phyloP scores from a whole-genome alignment of 345 rosid genomes.

The Pugionium cornutum region DNA sequence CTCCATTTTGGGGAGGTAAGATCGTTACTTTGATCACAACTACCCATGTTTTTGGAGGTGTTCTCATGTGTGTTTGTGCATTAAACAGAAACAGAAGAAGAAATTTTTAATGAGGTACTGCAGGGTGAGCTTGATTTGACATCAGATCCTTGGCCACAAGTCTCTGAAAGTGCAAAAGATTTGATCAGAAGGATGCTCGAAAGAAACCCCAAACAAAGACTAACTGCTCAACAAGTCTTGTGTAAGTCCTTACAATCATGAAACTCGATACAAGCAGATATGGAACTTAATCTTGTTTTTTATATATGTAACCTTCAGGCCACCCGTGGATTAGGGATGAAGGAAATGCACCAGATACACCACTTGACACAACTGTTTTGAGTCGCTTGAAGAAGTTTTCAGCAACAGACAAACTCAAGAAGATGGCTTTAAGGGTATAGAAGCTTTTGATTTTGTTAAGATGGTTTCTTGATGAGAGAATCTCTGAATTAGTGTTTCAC shows the following conservation, averaged over 20 bases:
- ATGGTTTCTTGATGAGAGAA: conserved; percentile 16
- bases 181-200: conserved; percentile 74
- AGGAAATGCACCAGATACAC: conserved; percentile 84
- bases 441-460: background rate
- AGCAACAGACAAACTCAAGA: conserved; percentile 81
- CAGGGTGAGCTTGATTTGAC: conserved; percentile 74
- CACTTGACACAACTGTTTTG: conserved; percentile 71
- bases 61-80: conserved; percentile 5
- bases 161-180: conserved; percentile 83
- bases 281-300: conserved; percentile 8
- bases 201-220: conserved; percentile 61
- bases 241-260: conserved; percentile 48
- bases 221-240: conserved; percentile 76
- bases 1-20: conserved; percentile 97
- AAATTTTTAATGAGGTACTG: conserved; percentile 76
- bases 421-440: conserved; percentile 70
- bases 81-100: conserved; percentile 69
- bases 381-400: conserved; percentile 79
- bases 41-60: background rate
- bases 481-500: conserved; percentile 18
- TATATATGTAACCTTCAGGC: conserved; percentile 43
- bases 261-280: background rate
- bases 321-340: conserved; percentile 87
- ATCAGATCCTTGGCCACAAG: conserved; percentile 87
- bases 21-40: conserved; percentile 1